Base-by-base conservation (phyloP, 129 eudicot genomes). In the Smallanthus sonchifolius region DNA sequence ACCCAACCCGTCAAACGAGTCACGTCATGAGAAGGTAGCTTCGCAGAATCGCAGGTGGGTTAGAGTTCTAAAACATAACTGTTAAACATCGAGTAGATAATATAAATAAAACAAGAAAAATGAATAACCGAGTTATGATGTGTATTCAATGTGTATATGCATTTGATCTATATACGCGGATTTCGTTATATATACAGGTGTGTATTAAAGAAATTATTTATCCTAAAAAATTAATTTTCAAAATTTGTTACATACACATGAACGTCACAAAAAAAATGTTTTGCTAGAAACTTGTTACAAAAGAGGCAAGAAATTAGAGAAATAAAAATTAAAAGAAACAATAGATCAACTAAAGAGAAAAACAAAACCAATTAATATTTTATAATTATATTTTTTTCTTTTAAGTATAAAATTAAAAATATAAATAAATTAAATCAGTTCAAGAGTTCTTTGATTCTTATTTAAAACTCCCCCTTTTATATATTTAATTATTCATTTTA, bases 31-130 rank as follows among this genome's bases (percentile, higher is more conserved):
- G 24, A 77, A 67, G 35, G 87, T 82, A 45, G 76, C 38, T 82
- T 73, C 64, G 83, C 81, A 0, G 88, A 88, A 79, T 73, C 64
- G 83, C 81, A 0, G 88, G 91, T 0, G 91, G 95, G 64, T 70
- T 88, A 43, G 95, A 81, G 73, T 88, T 88, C 47, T 15, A 64
- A 28, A 52, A 69, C 79, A 81, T 88, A 35, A 86, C 89, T 5
- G 42, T 38, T 38, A 38, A 4, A 38, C 1, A 24, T 24, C 30
- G 30, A 24, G 30, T 0, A 0, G 30, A 24, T 24, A 24, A 24
- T 38, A 38, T 6, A 38, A 38, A 38, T 38, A 38, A 38, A 6
- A 4, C 5, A 82, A 84, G 69, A 77, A 77, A 72, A 70, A 70
- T 38, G 7, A 4, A 38, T 38, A 38, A 38, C 42, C 30, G 30